phyloP scores from a whole-genome alignment of 2,329 filamentous ascomycete genomes.

The Aureobasidium sp. region DNA sequence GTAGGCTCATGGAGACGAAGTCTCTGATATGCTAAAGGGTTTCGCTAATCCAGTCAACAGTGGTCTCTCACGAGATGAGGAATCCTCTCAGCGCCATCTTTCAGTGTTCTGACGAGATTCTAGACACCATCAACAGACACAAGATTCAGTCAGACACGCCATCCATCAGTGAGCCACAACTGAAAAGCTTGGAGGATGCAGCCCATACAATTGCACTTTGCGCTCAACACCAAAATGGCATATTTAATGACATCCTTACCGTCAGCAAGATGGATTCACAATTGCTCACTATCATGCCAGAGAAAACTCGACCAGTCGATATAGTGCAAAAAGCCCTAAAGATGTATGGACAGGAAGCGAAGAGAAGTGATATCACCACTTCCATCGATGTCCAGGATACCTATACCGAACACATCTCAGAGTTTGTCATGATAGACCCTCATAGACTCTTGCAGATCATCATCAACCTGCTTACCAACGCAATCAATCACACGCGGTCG shows the following conservation, averaged over 20 bases:
- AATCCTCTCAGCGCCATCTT: slow-evolving; percentile 25
- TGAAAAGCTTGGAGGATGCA: slow-evolving; percentile 20
- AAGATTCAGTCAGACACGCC: not conserved
- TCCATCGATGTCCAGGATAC: not conserved
- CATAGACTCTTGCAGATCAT: slow-evolving; percentile 26
- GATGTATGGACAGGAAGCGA: slow-evolving; percentile 20
- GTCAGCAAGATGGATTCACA: slow-evolving; percentile 27
- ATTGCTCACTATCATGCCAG: slow-evolving; percentile 16
- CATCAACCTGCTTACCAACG: slow-evolving; percentile 27
- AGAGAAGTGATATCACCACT: slow-evolving; percentile 15
- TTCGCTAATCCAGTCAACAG: slow-evolving; percentile 11
- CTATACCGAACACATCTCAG: not conserved
- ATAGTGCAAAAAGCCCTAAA: slow-evolving; percentile 19
- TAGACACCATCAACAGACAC: not conserved
- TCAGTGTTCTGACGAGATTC: slow-evolving; percentile 31
- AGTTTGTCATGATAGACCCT: slow-evolving; percentile 25
- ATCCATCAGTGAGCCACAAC: slow-evolving; percentile 17
- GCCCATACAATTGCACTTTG: slow-evolving; percentile 27
- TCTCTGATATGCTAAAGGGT: too few species aligned
- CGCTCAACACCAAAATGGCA: slow-evolving; percentile 29
- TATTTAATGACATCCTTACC: slow-evolving; percentile 42
- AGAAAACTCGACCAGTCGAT: slow-evolving; percentile 15
- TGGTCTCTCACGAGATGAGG: slow-evolving; percentile 31
- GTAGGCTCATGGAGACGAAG: not conserved
- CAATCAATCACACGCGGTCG: slow-evolving; percentile 22